Evolutionary conservation across 352 stramenopile species (phyloP).

Genomic region (Phytophthora kernoviae): DNA sequence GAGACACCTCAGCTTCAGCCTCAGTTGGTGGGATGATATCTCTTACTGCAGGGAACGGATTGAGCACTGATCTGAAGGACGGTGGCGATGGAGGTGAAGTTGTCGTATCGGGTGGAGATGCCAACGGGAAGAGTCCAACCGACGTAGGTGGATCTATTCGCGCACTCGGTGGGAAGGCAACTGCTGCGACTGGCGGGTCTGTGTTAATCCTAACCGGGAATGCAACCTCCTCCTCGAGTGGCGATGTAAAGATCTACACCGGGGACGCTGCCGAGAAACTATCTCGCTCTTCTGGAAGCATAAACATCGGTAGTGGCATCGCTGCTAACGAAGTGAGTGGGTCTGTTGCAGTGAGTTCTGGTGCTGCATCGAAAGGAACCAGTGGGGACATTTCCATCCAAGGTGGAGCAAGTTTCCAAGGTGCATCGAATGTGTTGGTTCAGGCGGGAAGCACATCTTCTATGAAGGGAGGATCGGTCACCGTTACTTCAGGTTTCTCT

Average conservation of each 20-base stretch:
- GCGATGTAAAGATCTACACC: constrained; percentile 57
- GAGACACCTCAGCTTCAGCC: constrained; percentile 47
- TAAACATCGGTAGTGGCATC: constrained; percentile 50
- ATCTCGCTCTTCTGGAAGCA: constrained; percentile 45
- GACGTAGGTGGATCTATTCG: constrained; percentile 60
- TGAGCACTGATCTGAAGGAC: constrained; percentile 52
- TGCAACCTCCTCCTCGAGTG: constrained; percentile 62
- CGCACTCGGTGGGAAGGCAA: constrained; percentile 51
- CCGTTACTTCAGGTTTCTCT: constrained; percentile 53
- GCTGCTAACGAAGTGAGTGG: constrained; percentile 53
- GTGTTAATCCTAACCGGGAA: constrained; percentile 59
- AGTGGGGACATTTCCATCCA: constrained; percentile 63
- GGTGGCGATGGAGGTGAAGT: constrained; percentile 74
- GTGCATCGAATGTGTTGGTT: constrained; percentile 52
- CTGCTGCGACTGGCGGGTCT: constrained; percentile 56
- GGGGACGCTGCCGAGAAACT: constrained; percentile 49
- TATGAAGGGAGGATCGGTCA: constrained; percentile 54
- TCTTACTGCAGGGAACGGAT: constrained; percentile 49
- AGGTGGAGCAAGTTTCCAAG: constrained; percentile 49
- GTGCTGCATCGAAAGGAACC: constrained; percentile 44
- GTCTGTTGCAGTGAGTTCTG: constrained; percentile 43
- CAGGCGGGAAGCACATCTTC: constrained; percentile 51
- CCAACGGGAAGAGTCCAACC: constrained; percentile 46
- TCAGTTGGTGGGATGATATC: constrained; percentile 54
- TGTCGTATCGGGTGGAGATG: constrained; percentile 63